Conservation (phyloP, 805 yeast species). For the Yamadazyma tumulicola region DNA sequence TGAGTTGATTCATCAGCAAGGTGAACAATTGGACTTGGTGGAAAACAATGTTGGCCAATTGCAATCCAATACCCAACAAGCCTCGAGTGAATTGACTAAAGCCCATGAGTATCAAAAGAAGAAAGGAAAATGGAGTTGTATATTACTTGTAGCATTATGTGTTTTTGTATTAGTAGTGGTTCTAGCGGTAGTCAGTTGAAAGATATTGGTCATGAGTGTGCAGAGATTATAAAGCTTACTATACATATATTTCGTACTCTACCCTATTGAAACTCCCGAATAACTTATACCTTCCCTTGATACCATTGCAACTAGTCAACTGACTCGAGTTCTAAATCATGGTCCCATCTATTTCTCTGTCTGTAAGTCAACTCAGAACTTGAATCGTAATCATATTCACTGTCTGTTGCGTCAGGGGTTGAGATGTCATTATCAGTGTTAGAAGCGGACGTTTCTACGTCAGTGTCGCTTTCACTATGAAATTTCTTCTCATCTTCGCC, state of each 20-base stretch:
- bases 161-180: constrained; percentile 58
- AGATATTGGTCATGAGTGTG: too few species aligned
- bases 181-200: constrained; percentile 48
- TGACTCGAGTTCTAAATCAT: constrained; percentile 9
- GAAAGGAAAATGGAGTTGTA: constrained; percentile 72
- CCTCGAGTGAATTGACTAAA: constrained; percentile 63
- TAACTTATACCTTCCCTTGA: too few species aligned
- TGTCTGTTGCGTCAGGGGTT: constrained; percentile 9
- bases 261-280: too few species aligned
- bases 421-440: constrained; percentile 5
- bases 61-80: constrained; percentile 63
- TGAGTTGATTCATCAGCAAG: constrained; percentile 76
- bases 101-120: constrained; percentile 74
- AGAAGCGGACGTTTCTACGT: background rate
- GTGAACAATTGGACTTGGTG: constrained; percentile 76
- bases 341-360: constrained; percentile 13
- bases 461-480: constrained; percentile 6
- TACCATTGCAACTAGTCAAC: too few species aligned
- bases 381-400: constrained; percentile 2
- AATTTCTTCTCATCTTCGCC: too few species aligned
- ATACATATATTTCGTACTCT: too few species aligned
- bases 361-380: too few species aligned
- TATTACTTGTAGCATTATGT: constrained; percentile 54
- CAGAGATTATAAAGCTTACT: too few species aligned
- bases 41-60: constrained; percentile 72